Evolutionary conservation across 2,329 filamentous ascomycete genomes (phyloP).

Genomic region (Byssochlamys sp.): DNA sequence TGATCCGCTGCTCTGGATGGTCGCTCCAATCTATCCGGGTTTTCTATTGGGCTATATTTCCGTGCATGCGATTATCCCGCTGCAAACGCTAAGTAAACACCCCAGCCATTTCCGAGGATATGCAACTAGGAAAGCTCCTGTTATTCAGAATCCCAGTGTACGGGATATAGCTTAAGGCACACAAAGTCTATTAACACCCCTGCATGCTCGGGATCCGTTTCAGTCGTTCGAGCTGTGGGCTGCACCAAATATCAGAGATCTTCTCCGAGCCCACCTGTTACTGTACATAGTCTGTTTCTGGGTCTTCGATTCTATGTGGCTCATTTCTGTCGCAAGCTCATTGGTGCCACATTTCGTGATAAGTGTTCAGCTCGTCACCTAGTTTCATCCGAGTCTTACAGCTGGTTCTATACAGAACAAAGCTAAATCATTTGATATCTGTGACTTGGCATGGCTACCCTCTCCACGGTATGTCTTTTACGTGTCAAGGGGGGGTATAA

Average conservation of each 20-base stretch:
- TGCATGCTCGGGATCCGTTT: background rate
- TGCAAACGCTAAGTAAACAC: slow-evolving; percentile 16
- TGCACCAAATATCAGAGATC: background rate
- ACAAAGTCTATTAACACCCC: background rate
- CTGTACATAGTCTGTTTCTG: background rate
- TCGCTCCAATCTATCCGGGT: background rate
- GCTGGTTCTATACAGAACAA: background rate
- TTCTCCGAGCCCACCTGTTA: too few species aligned
- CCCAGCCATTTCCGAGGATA: slow-evolving; percentile 1
- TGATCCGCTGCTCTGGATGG: background rate
- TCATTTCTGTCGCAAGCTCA: background rate
- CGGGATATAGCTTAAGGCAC: background rate
- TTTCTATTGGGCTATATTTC: background rate
- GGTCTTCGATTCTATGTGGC: background rate
- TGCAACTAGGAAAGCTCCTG: background rate
- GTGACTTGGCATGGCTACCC: background rate
- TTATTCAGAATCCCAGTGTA: background rate
- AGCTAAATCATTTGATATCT: background rate
- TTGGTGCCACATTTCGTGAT: background rate
- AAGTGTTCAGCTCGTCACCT: background rate
- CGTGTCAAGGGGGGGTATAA: background rate
- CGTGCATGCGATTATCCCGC: slow-evolving; percentile 14
- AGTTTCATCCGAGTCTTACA: background rate
- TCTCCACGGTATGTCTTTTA: background rate
- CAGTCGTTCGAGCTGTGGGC: background rate